Conservation (phyloP, 2,329 filamentous ascomycete species). For the Aspergillus sp. region DNA sequence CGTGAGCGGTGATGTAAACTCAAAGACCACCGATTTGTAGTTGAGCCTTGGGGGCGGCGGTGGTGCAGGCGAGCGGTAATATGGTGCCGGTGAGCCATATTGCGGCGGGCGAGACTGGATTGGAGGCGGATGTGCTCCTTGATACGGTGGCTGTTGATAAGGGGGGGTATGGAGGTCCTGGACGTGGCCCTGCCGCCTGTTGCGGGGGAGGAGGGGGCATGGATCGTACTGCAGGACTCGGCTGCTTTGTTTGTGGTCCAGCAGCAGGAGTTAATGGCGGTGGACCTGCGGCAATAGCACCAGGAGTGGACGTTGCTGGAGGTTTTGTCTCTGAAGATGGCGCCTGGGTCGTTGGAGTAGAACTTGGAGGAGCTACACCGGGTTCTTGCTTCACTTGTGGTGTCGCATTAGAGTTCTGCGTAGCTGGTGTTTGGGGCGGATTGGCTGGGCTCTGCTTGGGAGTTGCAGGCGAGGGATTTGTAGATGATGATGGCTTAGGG, state of each 20-base stretch:
- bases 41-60: constrained; percentile 32
- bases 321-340: constrained; percentile 4
- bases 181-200: constrained; percentile 16
- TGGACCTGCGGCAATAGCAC: constrained; percentile 4
- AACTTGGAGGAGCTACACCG: constrained; percentile 5
- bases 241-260: constrained; percentile 12
- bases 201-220: constrained; percentile 19
- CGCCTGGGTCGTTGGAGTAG: constrained; percentile 1
- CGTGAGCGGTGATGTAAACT: constrained; percentile 40
- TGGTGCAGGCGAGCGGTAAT: constrained; percentile 28
- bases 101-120: constrained; percentile 33
- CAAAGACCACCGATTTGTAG: constrained; percentile 45
- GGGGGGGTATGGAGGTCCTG: constrained; percentile 22
- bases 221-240: constrained; percentile 17
- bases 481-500: constrained; percentile 7
- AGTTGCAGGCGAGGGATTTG: constrained; percentile 1
- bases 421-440: constrained; percentile 9
- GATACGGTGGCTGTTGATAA: constrained; percentile 27
- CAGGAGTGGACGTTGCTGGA: constrained; percentile 9
- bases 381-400: constrained; percentile 28
- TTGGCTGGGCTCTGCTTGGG: constrained; percentile 5
- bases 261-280: constrained; percentile 6
- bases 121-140: constrained; percentile 21
- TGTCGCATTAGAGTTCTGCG: constrained; percentile 10
- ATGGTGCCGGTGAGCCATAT: constrained; percentile 28